Conservation (phyloP, 345 rosid species). For the Melaleuca quinquenervia region DNA sequence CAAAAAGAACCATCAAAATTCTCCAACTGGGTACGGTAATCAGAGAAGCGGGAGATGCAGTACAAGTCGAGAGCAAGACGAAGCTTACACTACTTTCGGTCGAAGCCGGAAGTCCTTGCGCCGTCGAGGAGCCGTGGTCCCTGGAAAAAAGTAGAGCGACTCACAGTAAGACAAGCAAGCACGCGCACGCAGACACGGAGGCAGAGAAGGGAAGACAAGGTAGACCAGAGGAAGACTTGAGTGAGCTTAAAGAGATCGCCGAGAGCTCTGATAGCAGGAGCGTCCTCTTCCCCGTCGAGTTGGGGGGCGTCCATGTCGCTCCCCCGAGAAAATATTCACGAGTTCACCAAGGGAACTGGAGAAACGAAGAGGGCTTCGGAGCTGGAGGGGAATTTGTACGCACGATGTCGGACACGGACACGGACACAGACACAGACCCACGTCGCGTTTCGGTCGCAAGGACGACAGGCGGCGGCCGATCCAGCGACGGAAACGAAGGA, state of each 20-base stretch:
- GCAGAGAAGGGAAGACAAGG: not conserved
- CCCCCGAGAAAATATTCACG: not conserved
- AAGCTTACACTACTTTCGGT: conserved; percentile 23
- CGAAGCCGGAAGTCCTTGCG: conserved; percentile 10
- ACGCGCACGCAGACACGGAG: not conserved
- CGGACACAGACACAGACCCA: no score
- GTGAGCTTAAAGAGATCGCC: conserved; percentile 74
- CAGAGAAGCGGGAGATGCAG: not conserved
- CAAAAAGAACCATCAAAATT: not conserved
- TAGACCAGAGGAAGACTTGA: conserved; percentile 55
- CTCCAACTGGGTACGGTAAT: not conserved
- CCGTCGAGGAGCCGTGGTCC: conserved; percentile 43
- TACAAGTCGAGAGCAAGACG: not conserved
- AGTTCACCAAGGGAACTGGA: not conserved
- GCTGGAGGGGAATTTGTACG: not conserved
- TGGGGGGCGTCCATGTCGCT: not conserved
- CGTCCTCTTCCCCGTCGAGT: conserved; percentile 12
- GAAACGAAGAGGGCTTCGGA: not conserved
- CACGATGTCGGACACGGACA: not conserved
- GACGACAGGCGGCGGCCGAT: not conserved
- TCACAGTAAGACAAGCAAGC: not conserved
- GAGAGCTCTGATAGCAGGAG: conserved; percentile 46
- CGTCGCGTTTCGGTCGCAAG: not conserved
- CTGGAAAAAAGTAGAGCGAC: conserved; percentile 18
- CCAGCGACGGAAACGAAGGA: not conserved